Base-by-base conservation (phyloP, 148 eudicot species). In the Camellia lanceoleosa region DNA sequence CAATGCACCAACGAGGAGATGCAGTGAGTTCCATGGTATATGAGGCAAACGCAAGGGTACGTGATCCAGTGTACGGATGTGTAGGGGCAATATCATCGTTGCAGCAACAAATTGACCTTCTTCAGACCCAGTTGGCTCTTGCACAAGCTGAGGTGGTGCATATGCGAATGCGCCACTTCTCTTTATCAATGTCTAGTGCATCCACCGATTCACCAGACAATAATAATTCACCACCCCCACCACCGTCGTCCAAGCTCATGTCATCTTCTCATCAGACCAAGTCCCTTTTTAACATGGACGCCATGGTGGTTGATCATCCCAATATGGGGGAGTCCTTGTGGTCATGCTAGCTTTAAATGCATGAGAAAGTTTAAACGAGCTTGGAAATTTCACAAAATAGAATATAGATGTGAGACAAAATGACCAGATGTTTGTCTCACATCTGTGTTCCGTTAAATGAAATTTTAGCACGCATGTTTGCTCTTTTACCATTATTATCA, bases 11-110 rank as follows among this genome's bases (percentile, higher is more conserved):
- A 67, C 87, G 98, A 0, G 91, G 89, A 1, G 98, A 94, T 60
- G 98, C 98, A 4, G 97, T 94, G 64, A 92, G 92, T 74, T 92
- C 95, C 7, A 91, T 94, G 90, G 98, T 94, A 5, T 94, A 94
- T n/a, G 98, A 94, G 78, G 98, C 97, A n/a, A 92, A 91, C 49
- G 98, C 98, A 15, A 91, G 98, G 63, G 90, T 92, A 54, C 88
- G 98, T 9, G 98, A 94, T 71, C 98, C 98, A 0, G 97, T 94
- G 3, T 94, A 94, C 15, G 98, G 98, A 41, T 94, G 98, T 74
- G 98, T 94, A 19, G 98, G 97, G 18, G 95, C 98, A 0, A 94
- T 94, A 41, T 94, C 98, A 41, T 91, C 94, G 0, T 82, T 94
- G 58, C 98, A 94, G 60, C 91, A 92, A 44, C 97, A 92, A 65